These are phyloP conservation scores for Hypoxylon fragiforme DNA, from an alignment of 495 filamentous ascomycete species.

Conservation along the genomic window DNA sequence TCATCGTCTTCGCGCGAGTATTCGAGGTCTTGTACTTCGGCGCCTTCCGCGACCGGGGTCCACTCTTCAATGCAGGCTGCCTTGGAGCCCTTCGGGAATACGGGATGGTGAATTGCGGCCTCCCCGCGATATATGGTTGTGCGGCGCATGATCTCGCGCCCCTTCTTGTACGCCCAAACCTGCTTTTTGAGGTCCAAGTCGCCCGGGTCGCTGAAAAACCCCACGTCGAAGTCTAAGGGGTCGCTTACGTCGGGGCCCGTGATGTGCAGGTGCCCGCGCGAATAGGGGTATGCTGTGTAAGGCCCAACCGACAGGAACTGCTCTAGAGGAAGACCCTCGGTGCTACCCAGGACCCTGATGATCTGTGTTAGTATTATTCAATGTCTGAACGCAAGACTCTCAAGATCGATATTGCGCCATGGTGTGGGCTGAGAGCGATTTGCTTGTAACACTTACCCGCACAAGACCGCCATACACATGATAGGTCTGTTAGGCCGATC, in stretches of 20 bases:
- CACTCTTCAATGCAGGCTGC: slow-evolving; percentile 43
- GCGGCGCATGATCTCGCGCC: slow-evolving; percentile 59
- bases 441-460: slow-evolving; percentile 36
- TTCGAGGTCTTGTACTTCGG: slow-evolving; percentile 37
- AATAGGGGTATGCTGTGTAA: slow-evolving; percentile 57
- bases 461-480: slow-evolving; percentile 37
- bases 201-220: slow-evolving; percentile 49
- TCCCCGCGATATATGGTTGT: slow-evolving; percentile 59
- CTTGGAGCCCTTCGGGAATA: slow-evolving; percentile 50
- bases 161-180: slow-evolving; percentile 58
- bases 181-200: slow-evolving; percentile 49
- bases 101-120: slow-evolving; percentile 51
- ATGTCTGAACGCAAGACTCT: too few relatives aligned
- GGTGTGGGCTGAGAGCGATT: too few relatives aligned
- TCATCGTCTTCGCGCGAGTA: slow-evolving; percentile 59
- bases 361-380: not conserved
- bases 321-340: slow-evolving; percentile 32
- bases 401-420: too few relatives aligned
- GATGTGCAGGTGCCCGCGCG: slow-evolving; percentile 61
- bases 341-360: slow-evolving; percentile 31
- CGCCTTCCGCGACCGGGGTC: slow-evolving; percentile 6
- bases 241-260: slow-evolving; percentile 42
- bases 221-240: slow-evolving; percentile 45
- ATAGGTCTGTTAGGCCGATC: slow-evolving; percentile 43
- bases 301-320: slow-evolving; percentile 43